Base-by-base conservation (phyloP, 768 basidiomycete genomes). In the Lyophyllum shimeji region DNA sequence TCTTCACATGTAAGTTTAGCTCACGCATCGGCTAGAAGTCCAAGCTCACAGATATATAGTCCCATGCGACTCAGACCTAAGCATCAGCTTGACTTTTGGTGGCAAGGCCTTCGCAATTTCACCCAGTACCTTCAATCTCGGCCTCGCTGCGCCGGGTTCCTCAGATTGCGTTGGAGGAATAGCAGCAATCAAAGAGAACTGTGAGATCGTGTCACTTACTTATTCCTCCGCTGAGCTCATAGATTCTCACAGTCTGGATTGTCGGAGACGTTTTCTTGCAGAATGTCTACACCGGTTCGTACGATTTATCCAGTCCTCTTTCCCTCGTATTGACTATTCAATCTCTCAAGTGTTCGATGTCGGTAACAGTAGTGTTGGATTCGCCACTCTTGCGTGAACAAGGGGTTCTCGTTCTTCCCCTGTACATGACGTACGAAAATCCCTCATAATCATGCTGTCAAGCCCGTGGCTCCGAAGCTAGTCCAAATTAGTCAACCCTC, bases 91-190 rank as follows among this genome's bases (percentile, higher is more conserved):
- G 58, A 67, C 69, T 1, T 77, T 81, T 60, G 73, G 71, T 45
- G 70, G 70, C 18, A 68, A 68, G 51, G 48, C 61, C 0, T 79
- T 75, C 61, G 34, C 75, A 29, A 82, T 86, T 56, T 73, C 79
- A 1, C 71, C 81, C 40, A 58, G 74, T 11, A 60, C 50, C 0
- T 72, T 72, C 56, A 82, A 83, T 25, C 57, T 82, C 7, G 67
- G 83, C 57, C 58, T 52, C 39, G 77, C 74, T 46, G 60, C 83
- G 50, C 78, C 77, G 18, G 70, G 71, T 45, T 89, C 86, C 57
- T 58, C 71, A 0, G 81, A 84, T 46, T 83, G 85, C 25, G 81
- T 89, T 61, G 76, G 77, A 12, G 69, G 65, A 15, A 60, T 71
- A 18, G 59, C 59, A 40, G 58, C 60, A 37, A n/a, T 52, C 20